Base-by-base conservation (phyloP, 176 grass and related monocot species). In the Triticum dicoccoides region DNA sequence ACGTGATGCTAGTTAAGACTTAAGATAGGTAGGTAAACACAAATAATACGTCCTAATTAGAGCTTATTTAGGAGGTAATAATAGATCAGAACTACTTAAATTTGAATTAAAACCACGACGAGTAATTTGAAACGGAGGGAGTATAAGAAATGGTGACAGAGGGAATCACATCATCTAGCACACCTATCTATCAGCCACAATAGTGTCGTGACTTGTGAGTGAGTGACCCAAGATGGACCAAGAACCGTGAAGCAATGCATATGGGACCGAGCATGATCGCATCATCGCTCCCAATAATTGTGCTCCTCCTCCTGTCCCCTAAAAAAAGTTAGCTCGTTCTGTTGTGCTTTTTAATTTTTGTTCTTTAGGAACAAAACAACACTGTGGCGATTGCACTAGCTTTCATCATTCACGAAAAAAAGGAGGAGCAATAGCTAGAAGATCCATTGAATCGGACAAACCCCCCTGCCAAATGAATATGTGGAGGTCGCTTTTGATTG, bases 211-310 rank as follows among this genome's bases (percentile, higher is more conserved):
- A 61, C 49, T 21, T 5, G 30, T 23, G 35, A 9, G 27, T 49
- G 29, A 25, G 37, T 77, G 47, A 25, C 69, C 35, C 11, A 70
- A 61, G 38, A 81, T 90, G 41, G 38, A 68, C 81, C 71, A 52
- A 78, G 71, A 49, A 12, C 69, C 49, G 13, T 49, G 49, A 67
- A 71, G 79, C 27, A 25, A 49, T 6, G 78, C 51, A 78, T 45
- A 12, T 74, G 84, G 84, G 80, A 4, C 67, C 73, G 66, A 11
- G 27, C 41, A 47, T 73, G 80, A 83, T 45, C 52, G 62, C 80
- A 71, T 49, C 80, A 71, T 49, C 49, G 62, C 72, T 20, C 14
- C 38, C 84, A 87, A 90, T 80, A 78, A 87, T 61, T 80, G 68
- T 76, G 85, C 38, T 44, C 75, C 45, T 58, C 0, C 54, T 21